Percentiles rank a stretch among this genome's conserved stretches.
Conservation (phyloP, 1,139 yeast genomes). For the Suhomyces maxii region DNA sequence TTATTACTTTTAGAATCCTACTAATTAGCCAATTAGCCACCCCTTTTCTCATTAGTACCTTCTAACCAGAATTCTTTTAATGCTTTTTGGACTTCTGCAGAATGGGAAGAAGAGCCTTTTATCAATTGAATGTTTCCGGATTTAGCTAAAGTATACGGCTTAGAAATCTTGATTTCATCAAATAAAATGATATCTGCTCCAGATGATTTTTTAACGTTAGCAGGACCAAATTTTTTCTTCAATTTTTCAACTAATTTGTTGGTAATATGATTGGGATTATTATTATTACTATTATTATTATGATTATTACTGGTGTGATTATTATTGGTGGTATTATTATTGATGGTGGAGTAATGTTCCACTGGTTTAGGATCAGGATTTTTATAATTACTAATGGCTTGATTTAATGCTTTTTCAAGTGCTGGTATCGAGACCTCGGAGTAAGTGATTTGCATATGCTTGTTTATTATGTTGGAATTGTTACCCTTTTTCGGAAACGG, state of each 20-base stretch:
- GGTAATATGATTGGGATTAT: slow-evolving; percentile 13
- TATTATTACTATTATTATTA: not conserved
- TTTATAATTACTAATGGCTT: slow-evolving; percentile 15
- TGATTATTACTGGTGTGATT: not conserved
- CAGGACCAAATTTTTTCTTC: slow-evolving; percentile 21
- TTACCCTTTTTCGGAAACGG: slow-evolving; percentile 24
- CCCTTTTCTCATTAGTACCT: slow-evolving; percentile 52
- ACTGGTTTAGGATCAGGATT: slow-evolving; percentile 1
- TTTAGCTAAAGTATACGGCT: slow-evolving; percentile 32
- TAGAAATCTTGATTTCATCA: slow-evolving; percentile 27
- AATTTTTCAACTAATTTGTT: slow-evolving; percentile 23
- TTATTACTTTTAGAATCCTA: not conserved
- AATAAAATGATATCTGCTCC: slow-evolving; percentile 25
- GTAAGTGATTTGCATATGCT: slow-evolving; percentile 9
- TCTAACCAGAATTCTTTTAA: slow-evolving; percentile 59
- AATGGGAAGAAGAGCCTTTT: slow-evolving; percentile 37
- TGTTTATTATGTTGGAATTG: slow-evolving; percentile 7
- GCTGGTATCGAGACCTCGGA: slow-evolving; percentile 17
- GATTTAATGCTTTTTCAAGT: slow-evolving; percentile 18
- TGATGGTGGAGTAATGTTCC: slow-evolving; percentile 2
- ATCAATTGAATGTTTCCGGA: slow-evolving; percentile 23
- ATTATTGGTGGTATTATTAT: not conserved
- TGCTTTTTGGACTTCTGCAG: slow-evolving; percentile 50
- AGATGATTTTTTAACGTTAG: slow-evolving; percentile 25
- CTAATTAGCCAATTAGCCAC: slow-evolving; percentile 59